Base-by-base conservation (phyloP, 192 early-diverging fungal species). In the Mortierella alpina region DNA sequence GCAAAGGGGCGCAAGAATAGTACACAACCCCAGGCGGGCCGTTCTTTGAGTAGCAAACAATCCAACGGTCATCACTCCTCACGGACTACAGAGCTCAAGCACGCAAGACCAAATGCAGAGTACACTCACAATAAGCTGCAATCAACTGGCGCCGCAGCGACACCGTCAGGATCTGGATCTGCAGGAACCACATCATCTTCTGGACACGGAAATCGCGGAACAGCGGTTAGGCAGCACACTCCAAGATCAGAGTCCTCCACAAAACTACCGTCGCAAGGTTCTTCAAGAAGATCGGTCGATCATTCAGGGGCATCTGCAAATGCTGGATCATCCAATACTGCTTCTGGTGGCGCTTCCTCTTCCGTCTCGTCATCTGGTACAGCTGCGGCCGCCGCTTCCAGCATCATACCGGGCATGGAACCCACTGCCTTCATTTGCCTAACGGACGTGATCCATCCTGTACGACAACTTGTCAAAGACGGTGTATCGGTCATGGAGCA, bases 331-430 rank as follows among this genome's bases (percentile, higher is more conserved):
- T 13, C 71, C 5, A 20, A 62, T 44, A 41, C 61, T 63, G 12
- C 55, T 1, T 1, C 67, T 11, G 51, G 47, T 6, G 66, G 55
- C 13, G 46, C 64, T 14, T 18, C 63, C 20, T 63, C 72, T 7
- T 23, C 63, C 51, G 39, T 63, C 9, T 14, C 59, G 31, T 18
- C 40, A 7, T 4, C 69, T 13, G 4, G 18, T 3, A 20, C 55
- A 51, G 31, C 40, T 40, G 13, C 45, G 7, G 62, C 59, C 15
- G 40, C 52, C n/a, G 10, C 63, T n/a, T 63, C 59, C 44, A 49
- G n/a, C 15, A 66, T 79, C 50, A 66, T 79, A 31, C 76, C 76
- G 23, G 76, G 76, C 4, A 79, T 79, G 76, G 76, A 79, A 39
- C 59, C 76, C 13, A 79, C 76, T 2, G 69, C 76, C 5, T 79